phyloP scores from a whole-genome alignment of 2,329 filamentous ascomycete genomes.

The Pyrenophora seminiperda region DNA sequence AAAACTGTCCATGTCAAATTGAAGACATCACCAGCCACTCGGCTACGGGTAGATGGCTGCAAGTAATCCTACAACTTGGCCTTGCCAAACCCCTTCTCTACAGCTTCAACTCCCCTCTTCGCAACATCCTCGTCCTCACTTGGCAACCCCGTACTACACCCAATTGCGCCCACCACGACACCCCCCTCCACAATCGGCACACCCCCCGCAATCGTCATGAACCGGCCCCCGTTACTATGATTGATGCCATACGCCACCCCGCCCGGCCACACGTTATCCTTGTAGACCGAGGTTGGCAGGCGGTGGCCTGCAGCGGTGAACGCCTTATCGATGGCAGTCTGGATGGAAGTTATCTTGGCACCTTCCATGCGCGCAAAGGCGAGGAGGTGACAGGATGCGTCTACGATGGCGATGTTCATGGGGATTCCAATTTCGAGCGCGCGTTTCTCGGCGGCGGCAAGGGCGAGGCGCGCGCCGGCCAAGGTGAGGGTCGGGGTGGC shows the following conservation, averaged over 20 bases:
- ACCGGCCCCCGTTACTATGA: constrained; percentile 59
- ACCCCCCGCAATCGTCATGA: constrained; percentile 60
- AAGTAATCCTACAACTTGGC: constrained; percentile 47
- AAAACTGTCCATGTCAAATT: not conserved
- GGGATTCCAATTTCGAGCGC: constrained; percentile 44
- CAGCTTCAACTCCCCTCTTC: constrained; percentile 57
- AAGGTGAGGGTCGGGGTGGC: constrained; percentile 42
- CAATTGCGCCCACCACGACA: constrained; percentile 59
- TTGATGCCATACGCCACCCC: constrained; percentile 59
- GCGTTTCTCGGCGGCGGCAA: constrained; percentile 45
- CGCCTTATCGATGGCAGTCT: constrained; percentile 67
- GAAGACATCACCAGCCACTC: not conserved
- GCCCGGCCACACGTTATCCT: constrained; percentile 60
- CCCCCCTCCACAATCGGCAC: constrained; percentile 57
- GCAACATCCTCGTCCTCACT: constrained; percentile 61
- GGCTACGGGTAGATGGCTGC: not conserved
- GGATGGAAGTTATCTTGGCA: constrained; percentile 57
- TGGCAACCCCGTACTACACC: constrained; percentile 61
- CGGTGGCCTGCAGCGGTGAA: constrained; percentile 63
- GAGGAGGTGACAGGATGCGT: constrained; percentile 53
- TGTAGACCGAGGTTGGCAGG: constrained; percentile 58
- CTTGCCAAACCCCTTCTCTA: constrained; percentile 46
- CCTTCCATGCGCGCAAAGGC: constrained; percentile 56
- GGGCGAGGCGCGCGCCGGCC: constrained; percentile 44
- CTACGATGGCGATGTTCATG: constrained; percentile 59